Conservation (phyloP, 352 stramenopile species). For the Phytophthora pseudosyringae region DNA sequence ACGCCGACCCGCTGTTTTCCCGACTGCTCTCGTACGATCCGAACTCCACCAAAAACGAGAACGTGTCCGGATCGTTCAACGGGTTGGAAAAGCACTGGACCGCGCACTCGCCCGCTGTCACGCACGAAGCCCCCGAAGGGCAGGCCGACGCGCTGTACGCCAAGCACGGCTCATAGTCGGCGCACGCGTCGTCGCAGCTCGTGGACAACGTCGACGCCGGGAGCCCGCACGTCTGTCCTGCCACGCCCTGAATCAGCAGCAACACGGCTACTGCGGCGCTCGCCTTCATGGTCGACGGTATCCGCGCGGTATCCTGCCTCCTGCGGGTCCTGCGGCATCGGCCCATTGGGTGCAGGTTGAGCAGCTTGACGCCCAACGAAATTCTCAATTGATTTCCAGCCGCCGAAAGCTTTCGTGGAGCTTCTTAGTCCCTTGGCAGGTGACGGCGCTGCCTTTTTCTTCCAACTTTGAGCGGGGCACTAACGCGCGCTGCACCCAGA, state of each 20-base stretch:
- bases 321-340: constrained; percentile 16
- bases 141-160: constrained; percentile 42
- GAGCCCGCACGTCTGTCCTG: constrained; percentile 24
- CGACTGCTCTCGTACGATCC: constrained; percentile 41
- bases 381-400: constrained; percentile 25
- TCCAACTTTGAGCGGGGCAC: constrained; percentile 32
- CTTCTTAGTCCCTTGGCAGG: constrained; percentile 28
- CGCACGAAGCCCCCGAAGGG: constrained; percentile 31
- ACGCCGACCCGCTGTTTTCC: constrained; percentile 15
- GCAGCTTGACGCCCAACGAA: neutral
- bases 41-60: constrained; percentile 69
- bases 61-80: constrained; percentile 34
- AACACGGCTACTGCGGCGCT: constrained; percentile 11
- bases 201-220: constrained; percentile 47
- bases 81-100: constrained; percentile 56
- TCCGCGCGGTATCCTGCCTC: constrained; percentile 8
- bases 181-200: constrained; percentile 49
- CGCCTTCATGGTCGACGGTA: constrained; percentile 16
- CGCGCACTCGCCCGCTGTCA: constrained; percentile 37
- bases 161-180: constrained; percentile 55
- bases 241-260: constrained; percentile 23
- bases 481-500: constrained; percentile 31
- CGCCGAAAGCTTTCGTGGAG: constrained; percentile 6
- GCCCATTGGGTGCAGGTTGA: constrained; percentile 22
- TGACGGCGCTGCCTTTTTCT: constrained; percentile 37